Evolutionary conservation across 2,329 filamentous ascomycete species (phyloP).

Genomic region (Pestalotiopsis sp.): DNA sequence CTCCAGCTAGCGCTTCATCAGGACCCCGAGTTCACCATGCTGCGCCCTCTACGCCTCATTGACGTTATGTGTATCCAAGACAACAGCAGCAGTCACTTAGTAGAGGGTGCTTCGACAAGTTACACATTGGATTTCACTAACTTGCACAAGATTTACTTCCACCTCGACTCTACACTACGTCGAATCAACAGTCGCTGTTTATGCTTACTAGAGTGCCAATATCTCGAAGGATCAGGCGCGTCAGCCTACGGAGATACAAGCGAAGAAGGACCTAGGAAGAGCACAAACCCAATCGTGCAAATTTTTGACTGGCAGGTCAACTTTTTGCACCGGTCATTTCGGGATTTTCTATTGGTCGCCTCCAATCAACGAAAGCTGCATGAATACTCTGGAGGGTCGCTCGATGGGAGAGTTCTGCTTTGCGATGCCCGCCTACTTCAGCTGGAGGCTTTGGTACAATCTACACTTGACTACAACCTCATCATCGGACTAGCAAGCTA

Average conservation of each 20-base stretch:
- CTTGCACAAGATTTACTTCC: not conserved
- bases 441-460: not conserved
- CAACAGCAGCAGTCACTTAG: accelerated
- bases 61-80: not conserved
- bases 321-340: not conserved
- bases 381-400: not conserved
- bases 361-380: not conserved
- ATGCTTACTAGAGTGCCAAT: not conserved
- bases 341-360: not conserved
- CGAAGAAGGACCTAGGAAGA: too few species aligned
- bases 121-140: not conserved
- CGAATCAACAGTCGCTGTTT: not conserved
- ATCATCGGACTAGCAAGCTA: not conserved
- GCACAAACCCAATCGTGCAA: not conserved
- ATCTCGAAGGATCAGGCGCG: not conserved
- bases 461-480: accelerated
- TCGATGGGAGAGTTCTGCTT: not conserved
- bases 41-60: not conserved
- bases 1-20: not conserved
- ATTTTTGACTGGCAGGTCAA: not conserved
- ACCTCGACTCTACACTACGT: not conserved
- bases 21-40: not conserved
- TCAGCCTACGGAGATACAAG: too few species aligned
- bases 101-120: accelerated
- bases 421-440: not conserved